These are phyloP conservation scores for Phytophthora megakarya DNA, from an alignment of 352 stramenopile genomes.

Conservation along the genomic window DNA sequence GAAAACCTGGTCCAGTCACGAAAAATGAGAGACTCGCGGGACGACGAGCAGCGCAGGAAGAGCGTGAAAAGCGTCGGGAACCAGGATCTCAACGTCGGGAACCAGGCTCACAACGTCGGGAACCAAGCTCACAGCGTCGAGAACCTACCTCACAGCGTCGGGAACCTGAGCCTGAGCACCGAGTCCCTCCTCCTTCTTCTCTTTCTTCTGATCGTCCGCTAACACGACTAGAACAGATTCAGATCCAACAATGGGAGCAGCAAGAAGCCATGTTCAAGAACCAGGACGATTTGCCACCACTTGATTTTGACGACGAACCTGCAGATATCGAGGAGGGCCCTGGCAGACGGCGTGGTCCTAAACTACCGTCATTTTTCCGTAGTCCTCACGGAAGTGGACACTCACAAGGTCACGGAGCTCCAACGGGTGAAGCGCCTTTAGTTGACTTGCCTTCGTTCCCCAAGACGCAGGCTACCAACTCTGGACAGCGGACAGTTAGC, in stretches of 20 bases:
- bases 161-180: background rate
- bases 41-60: slow-evolving; percentile 15
- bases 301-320: slow-evolving; percentile 23
- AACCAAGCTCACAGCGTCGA: too few relatives aligned
- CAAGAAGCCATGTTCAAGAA: slow-evolving; percentile 36
- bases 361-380: slow-evolving; percentile 34
- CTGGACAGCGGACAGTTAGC: slow-evolving; percentile 31
- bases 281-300: slow-evolving; percentile 2
- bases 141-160: too few relatives aligned
- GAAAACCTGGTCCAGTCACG: slow-evolving; percentile 44
- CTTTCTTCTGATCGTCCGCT: slow-evolving; percentile 29
- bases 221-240: slow-evolving; percentile 36
- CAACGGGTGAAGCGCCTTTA: slow-evolving; percentile 11
- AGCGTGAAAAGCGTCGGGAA: slow-evolving; percentile 11
- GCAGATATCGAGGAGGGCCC: slow-evolving; percentile 21
- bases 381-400: slow-evolving; percentile 19
- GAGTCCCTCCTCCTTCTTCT: background rate
- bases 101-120: too few relatives aligned
- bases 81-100: background rate
- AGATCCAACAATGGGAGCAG: slow-evolving; percentile 32
- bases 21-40: slow-evolving; percentile 22
- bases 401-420: slow-evolving; percentile 15
- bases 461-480: slow-evolving; percentile 32
- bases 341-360: slow-evolving; percentile 2
- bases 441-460: slow-evolving; percentile 14